Base-by-base conservation (phyloP, 768 basidiomycete genomes). In the Dentipellis sp. region DNA sequence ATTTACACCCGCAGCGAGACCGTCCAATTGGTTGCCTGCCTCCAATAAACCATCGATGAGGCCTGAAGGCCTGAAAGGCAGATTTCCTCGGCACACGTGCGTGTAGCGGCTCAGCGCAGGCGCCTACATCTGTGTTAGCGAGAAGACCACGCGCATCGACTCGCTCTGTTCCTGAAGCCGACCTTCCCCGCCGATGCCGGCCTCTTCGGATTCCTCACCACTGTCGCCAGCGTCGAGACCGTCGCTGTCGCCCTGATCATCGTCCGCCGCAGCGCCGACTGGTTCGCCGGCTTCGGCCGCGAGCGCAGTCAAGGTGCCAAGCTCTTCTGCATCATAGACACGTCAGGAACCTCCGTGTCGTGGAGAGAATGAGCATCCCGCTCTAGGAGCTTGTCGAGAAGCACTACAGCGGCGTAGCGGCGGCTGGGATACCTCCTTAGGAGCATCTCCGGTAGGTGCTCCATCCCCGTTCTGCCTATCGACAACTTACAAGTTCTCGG, bases 1-100 rank as follows among this genome's bases (percentile, higher is more conserved):
- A 98, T 99, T 71, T 99, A 99, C 74, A 93, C 97, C 65, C 94
- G 95, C 59, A 95, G 95, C 62, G 95, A 99, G 71, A 98, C 97
- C 74, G 84, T 88, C 72, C 92, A 94, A 68, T 95, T 97, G 70
- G 94, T 94, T 0, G 79, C 82, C 0, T 94, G 97, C 69, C 81
- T 97, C 40, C 91, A 94, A 69, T 90, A 94, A 68, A 94, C 95
- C 54, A 97, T 99, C 71, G 79, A 84, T 62, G 94, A 97, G 66
- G 94, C 95, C 2, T 98, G 98, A 75, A 82, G 83, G 52, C 84
- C 84, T 39, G 94, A 94, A 29, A 29, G 29, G 29, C 29, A 3
- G 29, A 6, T 6, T 29, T 29, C 29, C 72, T 98, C 56, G 95
- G 95, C 56, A 97, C 68, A 88, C 94, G 0, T 98, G 94, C 71